Evolutionary conservation across 495 filamentous ascomycete genomes (phyloP).

Genomic region (Barbatosphaeria neglecta): DNA sequence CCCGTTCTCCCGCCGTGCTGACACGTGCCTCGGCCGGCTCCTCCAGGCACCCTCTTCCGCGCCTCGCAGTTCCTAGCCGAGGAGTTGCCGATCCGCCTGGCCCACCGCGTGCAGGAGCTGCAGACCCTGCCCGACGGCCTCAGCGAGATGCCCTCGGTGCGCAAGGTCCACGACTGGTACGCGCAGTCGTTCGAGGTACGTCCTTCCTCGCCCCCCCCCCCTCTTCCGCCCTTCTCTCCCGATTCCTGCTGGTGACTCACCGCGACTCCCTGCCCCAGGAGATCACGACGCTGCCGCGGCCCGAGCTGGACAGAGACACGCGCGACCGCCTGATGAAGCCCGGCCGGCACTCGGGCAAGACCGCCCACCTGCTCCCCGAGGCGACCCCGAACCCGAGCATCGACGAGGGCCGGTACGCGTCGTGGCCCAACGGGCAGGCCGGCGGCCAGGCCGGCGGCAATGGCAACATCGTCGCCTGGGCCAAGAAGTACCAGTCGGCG

Average conservation of each 20-base stretch:
- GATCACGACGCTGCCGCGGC: constrained; percentile 74
- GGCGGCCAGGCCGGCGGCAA: constrained; percentile 32
- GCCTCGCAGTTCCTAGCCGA: constrained; percentile 97
- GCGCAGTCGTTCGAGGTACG: constrained; percentile 97
- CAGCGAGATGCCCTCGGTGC: constrained; percentile 95
- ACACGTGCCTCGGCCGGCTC: constrained; percentile 5
- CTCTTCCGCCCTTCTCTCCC: background rate
- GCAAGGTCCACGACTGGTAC: constrained; percentile 94
- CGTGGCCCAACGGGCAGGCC: constrained; percentile 43
- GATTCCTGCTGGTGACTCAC: constrained; percentile 13
- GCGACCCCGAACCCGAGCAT: constrained; percentile 85
- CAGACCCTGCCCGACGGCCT: constrained; percentile 89
- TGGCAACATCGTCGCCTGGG: constrained; percentile 21
- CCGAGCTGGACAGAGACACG: constrained; percentile 63
- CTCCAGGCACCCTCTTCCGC: constrained; percentile 81
- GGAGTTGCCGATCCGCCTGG: constrained; percentile 92
- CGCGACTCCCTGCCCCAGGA: constrained; percentile 43
- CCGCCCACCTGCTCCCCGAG: constrained; percentile 60
- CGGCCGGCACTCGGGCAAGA: constrained; percentile 44
- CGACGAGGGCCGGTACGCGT: constrained; percentile 74
- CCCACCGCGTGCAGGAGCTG: constrained; percentile 91
- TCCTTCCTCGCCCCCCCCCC: background rate
- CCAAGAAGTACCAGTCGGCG: constrained; percentile 38
- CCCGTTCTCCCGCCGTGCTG: too few species aligned
- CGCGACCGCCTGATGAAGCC: constrained; percentile 68